Percentiles rank a stretch among this genome's conserved stretches.
Evolutionary conservation across 2,329 filamentous ascomycete genomes (phyloP).

Genomic region (Nigrograna mackinnonii): DNA sequence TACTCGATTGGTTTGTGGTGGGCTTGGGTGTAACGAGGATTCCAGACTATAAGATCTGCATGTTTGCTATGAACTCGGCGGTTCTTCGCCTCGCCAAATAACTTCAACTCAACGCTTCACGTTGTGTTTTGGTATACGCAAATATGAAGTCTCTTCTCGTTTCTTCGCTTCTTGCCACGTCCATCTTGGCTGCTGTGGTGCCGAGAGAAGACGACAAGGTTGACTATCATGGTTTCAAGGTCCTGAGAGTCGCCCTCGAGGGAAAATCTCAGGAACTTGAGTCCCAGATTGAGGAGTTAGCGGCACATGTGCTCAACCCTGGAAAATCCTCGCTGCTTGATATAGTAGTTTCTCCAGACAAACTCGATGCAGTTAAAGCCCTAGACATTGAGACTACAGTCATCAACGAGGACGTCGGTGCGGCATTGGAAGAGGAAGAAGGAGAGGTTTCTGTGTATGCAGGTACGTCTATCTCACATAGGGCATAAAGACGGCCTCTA

Average conservation of each 20-base stretch:
- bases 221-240: conserved; percentile 41
- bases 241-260: conserved; percentile 27
- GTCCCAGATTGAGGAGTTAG: conserved; percentile 31
- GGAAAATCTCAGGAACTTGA: conserved; percentile 25
- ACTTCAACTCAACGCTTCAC: neutral
- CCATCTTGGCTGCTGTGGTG: conserved; percentile 25
- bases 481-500: neutral
- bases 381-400: conserved; percentile 29
- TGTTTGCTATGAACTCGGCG: too few species aligned
- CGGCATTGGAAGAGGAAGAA: conserved; percentile 35
- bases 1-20: too few species aligned
- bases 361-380: conserved; percentile 31
- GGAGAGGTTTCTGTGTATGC: conserved; percentile 28
- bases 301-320: conserved; percentile 36
- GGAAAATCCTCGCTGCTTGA: conserved; percentile 31
- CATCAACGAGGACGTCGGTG: conserved; percentile 39
- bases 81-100: too few species aligned
- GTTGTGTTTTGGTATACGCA: neutral
- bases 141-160: conserved; percentile 34
- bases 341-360: conserved; percentile 38
- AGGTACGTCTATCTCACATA: too few species aligned
- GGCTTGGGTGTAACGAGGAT: too few species aligned
- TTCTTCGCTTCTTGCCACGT: conserved; percentile 26
- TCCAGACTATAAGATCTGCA: too few species aligned
- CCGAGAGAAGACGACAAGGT: conserved; percentile 31